A percentile compares a stretch with the other conserved stretches of the same genome.
These are phyloP conservation scores for Neonectria faginata DNA, from an alignment of 2,329 filamentous ascomycete species.

Conservation along the genomic window DNA sequence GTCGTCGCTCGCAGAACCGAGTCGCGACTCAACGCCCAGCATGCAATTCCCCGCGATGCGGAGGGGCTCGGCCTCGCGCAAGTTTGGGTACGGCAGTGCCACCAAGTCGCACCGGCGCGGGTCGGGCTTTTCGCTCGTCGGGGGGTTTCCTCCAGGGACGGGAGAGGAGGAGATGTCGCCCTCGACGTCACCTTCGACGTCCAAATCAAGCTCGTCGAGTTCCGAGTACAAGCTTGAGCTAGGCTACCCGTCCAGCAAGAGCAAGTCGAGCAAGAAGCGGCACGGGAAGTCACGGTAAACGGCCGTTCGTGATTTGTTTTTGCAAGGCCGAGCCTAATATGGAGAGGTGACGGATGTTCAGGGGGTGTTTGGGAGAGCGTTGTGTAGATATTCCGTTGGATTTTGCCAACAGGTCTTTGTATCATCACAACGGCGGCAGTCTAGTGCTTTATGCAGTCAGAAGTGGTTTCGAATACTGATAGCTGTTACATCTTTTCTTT, in stretches of 20 bases:
- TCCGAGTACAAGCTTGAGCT: conserved; percentile 47
- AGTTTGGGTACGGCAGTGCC: conserved; percentile 50
- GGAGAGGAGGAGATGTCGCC: conserved; percentile 28
- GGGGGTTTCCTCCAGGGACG: conserved; percentile 24
- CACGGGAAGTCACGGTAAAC: conserved; percentile 39
- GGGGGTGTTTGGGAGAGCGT: neutral
- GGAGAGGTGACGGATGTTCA: neutral
- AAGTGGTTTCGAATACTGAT: neutral
- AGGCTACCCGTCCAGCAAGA: conserved; percentile 46
- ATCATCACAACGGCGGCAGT: conserved; percentile 2
- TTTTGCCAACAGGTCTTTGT: neutral
- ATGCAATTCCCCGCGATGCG: conserved; percentile 53
- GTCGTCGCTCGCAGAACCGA: conserved; percentile 44
- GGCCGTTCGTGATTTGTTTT: neutral
- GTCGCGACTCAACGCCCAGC: conserved; percentile 50
- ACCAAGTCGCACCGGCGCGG: conserved; percentile 48
- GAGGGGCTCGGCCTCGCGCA: conserved; percentile 53
- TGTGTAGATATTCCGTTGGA: conserved; percentile 10
- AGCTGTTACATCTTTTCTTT: neutral
- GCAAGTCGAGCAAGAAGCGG: conserved; percentile 45
- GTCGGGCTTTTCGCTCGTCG: conserved; percentile 44
- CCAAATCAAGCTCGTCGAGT: conserved; percentile 37
- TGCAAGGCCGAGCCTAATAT: neutral
- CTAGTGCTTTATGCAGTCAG: neutral
- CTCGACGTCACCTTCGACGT: conserved; percentile 38